Conservation (phyloP, 768 basidiomycete species). For the Nevesoporus exiguus region DNA sequence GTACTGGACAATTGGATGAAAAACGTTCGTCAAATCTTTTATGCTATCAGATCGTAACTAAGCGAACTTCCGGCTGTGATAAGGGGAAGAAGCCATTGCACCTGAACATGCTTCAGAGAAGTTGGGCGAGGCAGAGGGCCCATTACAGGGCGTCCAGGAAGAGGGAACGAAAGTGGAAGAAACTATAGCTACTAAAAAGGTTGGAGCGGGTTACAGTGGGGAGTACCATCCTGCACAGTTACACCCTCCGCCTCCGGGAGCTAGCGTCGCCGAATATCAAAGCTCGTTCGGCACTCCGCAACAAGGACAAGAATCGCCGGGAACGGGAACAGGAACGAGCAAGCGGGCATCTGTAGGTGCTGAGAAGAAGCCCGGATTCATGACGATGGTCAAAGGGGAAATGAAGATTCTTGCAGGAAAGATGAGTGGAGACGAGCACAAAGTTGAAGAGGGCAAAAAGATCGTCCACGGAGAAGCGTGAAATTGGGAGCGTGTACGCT, state of each 20-base stretch:
- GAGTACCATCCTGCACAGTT: constrained; percentile 29
- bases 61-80: not conserved
- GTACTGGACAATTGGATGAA: not conserved
- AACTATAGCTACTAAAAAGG: not conserved
- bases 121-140: not conserved
- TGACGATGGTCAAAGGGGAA: constrained; percentile 33
- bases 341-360: not conserved
- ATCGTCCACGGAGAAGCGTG: constrained; percentile 25
- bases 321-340: not conserved
- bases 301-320: not conserved
- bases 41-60: not conserved
- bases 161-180: constrained; percentile 1
- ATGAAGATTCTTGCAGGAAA: constrained; percentile 33
- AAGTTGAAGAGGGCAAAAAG: constrained; percentile 28
- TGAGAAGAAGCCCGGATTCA: constrained; percentile 26
- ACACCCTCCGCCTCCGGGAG: constrained; percentile 25
- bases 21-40: constrained; percentile 10
- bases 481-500: constrained; percentile 1
- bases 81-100: not conserved
- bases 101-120: not conserved
- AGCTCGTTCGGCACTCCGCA: not conserved
- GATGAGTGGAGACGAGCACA: constrained; percentile 27
- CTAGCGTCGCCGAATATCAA: constrained; percentile 16
- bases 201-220: constrained; percentile 7
- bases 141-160: not conserved